Evolutionary conservation across 371 early-diverging fungal species (phyloP), one percentile per base, ranked within the genome.

Genomic region (Chytridium lagenaria): DNA sequence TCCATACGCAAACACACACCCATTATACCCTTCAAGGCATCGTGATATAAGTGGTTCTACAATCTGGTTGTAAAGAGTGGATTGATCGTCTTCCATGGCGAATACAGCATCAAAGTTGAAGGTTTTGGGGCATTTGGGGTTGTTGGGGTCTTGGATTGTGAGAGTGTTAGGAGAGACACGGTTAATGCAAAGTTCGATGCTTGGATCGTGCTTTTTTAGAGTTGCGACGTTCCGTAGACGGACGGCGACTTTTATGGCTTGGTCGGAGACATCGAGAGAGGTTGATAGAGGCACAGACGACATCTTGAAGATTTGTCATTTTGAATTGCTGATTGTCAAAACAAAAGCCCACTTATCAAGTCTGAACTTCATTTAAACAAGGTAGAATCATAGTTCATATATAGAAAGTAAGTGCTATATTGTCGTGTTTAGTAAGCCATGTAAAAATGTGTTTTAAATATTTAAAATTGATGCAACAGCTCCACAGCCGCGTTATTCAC

Each of bases 21-120:
- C 84, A 70, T 89, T 89, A 71, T 82, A 84, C 2, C 99, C 99
- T 70, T 95, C 94, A 64, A 95, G 77, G 76, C 83, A 97, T 69
- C 90, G 90, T 67, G 88, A 90, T 7, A 98, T 88, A 80, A 97
- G 78, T 33, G 90, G 90, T 22, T 82, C 80, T 1, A 90, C 92
- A 10, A 88, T 84, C 15, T 84, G 72, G 1, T 83, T 86, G 83
- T 91, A 98, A 26, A 98, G 88, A 39, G 87, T 83, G 31, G 83
- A 78, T 78, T 96, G 97, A 10, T 83, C 39, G 1, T 89, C 80
- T 30, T 90, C 86, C 30, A 89, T 86, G 31, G 89, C 86, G 78
- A 94, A 96, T 19, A 93, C 93, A 72, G 92, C 84, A 78, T 98
- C 97, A 70, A 90, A 96, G 67, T 90, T 90, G 82, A 93, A 95